Base-by-base conservation (phyloP, 2,329 filamentous ascomycete species). In the Aspergillus sclerotialis region DNA sequence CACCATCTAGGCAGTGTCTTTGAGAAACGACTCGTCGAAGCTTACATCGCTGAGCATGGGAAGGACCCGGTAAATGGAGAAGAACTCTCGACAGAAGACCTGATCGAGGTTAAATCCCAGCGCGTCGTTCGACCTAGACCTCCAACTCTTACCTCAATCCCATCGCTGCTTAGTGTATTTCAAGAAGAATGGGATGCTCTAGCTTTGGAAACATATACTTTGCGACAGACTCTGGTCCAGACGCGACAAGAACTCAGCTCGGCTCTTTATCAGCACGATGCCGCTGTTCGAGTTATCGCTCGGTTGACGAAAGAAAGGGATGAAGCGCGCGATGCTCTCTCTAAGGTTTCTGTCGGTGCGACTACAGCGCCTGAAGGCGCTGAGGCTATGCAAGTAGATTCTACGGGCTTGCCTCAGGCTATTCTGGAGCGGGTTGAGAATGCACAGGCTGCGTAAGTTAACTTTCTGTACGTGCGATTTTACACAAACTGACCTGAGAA, bases 101-200 rank as follows among this genome's bases (percentile, higher is more conserved):
- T 98, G 40, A 74, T 98, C 53, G 81, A 88, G 45, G 75, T 98
- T 61, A 87, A 92, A 68, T 80, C 85, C 39, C 75, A 84, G 49
- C 81, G 83, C 65, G 76, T 87, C 49, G 86, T 95, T 42, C 84
- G 84, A 50, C 90, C 92, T 32, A 79, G 92, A 54, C 89, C 92
- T 38, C 90, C 92, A 19, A 89, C 87, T 21, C 79, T 96, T 52
- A 96, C 92, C 35, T 98, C 92, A 24, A 94, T 98, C 56, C 92
- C 92, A 14, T 88, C 92, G 12, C 77, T 98, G 36, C 82, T 98
- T 36, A 84, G 86, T 32, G 84, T 89, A 25, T 96, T 98, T 62
- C 92, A 98, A 62, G 94, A 94, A 61, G 92, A 98, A 72, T 98
- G 92, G 92, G 92, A 98, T 60, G 82, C 89, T 7, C 69, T 95